Conservation (phyloP, 257 asterid species). For the Anisodus tanguticus region DNA sequence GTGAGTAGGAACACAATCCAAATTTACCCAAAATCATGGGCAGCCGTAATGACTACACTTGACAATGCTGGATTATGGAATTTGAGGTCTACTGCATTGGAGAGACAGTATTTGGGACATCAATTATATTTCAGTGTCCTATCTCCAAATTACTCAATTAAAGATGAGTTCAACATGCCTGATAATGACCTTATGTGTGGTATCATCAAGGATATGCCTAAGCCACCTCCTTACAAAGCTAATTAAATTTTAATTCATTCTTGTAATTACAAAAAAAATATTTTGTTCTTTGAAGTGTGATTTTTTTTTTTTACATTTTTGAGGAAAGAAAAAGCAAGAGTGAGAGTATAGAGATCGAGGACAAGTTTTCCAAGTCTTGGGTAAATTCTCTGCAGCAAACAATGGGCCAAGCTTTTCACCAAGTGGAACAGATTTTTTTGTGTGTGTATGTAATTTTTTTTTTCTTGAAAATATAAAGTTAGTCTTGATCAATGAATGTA, state of each 20-base stretch:
- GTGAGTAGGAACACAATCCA: constrained; percentile 62
- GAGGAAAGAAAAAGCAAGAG: background rate
- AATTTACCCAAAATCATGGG: constrained; percentile 63
- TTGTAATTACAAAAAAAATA: background rate
- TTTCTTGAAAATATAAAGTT: background rate
- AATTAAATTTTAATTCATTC: background rate
- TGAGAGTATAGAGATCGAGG: background rate
- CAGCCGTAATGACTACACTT: constrained; percentile 56
- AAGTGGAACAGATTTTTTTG: background rate
- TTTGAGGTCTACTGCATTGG: constrained; percentile 45
- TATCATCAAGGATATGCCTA: constrained; percentile 48
- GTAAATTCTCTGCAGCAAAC: background rate
- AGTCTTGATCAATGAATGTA: background rate
- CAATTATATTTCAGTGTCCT: constrained; percentile 62
- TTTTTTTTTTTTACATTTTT: background rate
- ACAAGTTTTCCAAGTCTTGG: no score
- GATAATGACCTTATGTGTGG: constrained; percentile 46
- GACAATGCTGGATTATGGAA: constrained; percentile 78
- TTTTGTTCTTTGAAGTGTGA: background rate
- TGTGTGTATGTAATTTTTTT: background rate
- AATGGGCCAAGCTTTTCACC: background rate
- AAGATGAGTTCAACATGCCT: constrained; percentile 58
- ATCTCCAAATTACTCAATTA: constrained; percentile 51
- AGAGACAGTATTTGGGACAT: constrained; percentile 58
- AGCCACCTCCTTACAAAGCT: constrained; percentile 42